Evolutionary conservation across 805 yeast genomes (phyloP), one percentile per base, ranked within the genome.

Genomic region (Debaryomyces prosopidis): DNA sequence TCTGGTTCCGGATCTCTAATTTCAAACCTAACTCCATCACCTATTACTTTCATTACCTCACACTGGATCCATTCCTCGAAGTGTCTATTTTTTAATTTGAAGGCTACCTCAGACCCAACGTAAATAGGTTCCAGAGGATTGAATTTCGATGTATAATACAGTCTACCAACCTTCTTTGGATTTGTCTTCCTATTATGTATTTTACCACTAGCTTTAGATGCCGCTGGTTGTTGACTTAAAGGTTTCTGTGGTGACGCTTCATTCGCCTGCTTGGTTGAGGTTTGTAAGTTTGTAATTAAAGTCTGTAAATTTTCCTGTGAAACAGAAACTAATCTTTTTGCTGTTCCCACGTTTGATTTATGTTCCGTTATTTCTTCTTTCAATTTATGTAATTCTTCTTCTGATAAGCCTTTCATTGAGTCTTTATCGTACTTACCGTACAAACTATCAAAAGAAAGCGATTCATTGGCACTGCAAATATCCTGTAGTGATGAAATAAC

Each of bases 1-100:
- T 94, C 99, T 0, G 99, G 98, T 58, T 94, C 99, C 0, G 98
- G 97, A 63, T 94, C 99, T 55, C 89, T 81, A n/a, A 94, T 91
- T 65, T 94, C 98, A 61, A 85, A 90, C 47, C 80, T 76, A 5
- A 53, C 69, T 1, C 94, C 92, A 52, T 89, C 96, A 1, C 81
- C 80, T n/a, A 82, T 66, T 3, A 92, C 82, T 53, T 80, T 82
- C 20, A 84, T 79, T 12, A 94, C 96, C 58, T 87, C 89, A 69
- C 99, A 94, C 62, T 89, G 96, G 54, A 94, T 89, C 99, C 99
- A 94, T 60, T 92, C 98, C 40, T 85, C 91, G n/a, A 80, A 75
- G 39, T 84, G 85, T 33, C 85, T 75, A 55, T 80, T 83, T 48
- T 77, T 77, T 18, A 90, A 77, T 60, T 85, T 84, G 69, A 85